A percentile compares a stretch with the other conserved stretches of the same genome.
These are phyloP conservation scores for Tremella yokohamensis DNA, from an alignment of 768 basidiomycete genomes.

Conservation along the genomic window DNA sequence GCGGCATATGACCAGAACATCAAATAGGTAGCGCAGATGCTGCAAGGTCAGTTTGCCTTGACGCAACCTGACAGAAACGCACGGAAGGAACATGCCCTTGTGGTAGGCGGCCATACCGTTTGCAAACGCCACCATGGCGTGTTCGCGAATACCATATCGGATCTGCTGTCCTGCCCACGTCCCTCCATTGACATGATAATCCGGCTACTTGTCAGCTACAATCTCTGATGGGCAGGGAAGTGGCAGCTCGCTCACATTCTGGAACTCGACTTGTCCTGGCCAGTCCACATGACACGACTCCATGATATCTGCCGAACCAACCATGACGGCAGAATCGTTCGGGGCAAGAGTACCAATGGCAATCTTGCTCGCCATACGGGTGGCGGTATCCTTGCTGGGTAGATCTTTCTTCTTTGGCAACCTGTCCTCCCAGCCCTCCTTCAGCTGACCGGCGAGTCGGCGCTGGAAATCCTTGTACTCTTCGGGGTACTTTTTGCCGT, in stretches of 20 bases:
- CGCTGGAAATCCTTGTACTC: conserved; percentile 30
- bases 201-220: not conserved
- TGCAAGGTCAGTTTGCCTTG: conserved; percentile 2
- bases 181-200: conserved; percentile 1
- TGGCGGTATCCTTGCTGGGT: conserved; percentile 29
- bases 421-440: conserved; percentile 31
- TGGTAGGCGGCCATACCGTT: conserved; percentile 50
- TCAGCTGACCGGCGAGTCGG: conserved; percentile 32
- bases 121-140: conserved; percentile 45
- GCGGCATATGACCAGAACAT: conserved; percentile 51
- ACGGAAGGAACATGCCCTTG: conserved; percentile 49
- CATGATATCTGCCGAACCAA: conserved; percentile 42
- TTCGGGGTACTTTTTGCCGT: conserved; percentile 28
- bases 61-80: conserved; percentile 10
- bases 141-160: conserved; percentile 48
- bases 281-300: conserved; percentile 49
- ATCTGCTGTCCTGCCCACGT: conserved; percentile 40
- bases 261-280: conserved; percentile 41
- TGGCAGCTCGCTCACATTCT: conserved; percentile 31
- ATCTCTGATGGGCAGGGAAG: not conserved
- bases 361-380: conserved; percentile 41
- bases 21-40: conserved; percentile 48
- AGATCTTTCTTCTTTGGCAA: conserved; percentile 36
- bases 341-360: conserved; percentile 36
- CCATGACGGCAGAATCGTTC: conserved; percentile 33